Evolutionary conservation across 2,329 filamentous ascomycete species (phyloP).

Genomic region (Colletotrichum falcatum): DNA sequence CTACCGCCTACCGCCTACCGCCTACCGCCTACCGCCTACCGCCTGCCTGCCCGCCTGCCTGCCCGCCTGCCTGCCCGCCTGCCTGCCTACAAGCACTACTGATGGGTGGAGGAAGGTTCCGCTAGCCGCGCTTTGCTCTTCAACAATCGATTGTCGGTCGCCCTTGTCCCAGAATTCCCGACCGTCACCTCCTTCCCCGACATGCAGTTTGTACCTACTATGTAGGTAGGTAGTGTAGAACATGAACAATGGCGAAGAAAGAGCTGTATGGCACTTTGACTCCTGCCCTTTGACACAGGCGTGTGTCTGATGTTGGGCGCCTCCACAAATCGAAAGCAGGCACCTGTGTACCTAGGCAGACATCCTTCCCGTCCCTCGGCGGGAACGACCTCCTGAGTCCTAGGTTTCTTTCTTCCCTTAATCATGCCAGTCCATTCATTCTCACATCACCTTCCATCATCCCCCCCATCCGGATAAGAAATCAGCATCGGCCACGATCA

Average conservation of each 20-base stretch:
- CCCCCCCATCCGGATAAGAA: not conserved
- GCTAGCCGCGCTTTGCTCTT: no score
- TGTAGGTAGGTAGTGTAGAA: not conserved
- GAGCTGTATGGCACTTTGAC: not conserved
- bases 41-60: no score
- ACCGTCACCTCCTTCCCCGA: no score
- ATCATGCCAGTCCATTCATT: not conserved
- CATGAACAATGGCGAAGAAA: not conserved
- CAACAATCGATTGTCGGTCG: no score
- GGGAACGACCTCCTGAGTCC: not conserved
- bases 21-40: no score
- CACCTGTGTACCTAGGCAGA: not conserved
- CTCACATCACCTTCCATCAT: not conserved
- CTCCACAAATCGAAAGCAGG: not conserved
- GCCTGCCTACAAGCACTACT: no score
- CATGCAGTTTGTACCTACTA: no score
- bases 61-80: no score
- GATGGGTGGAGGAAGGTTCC: no score
- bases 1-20: no score
- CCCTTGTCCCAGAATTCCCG: no score
- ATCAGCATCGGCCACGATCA: not conserved
- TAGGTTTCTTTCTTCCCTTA: not conserved
- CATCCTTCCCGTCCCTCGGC: not conserved
- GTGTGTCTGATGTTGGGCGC: no score
- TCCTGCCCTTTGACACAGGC: not conserved